A percentile compares a stretch with the other conserved stretches of the same genome.
These are phyloP conservation scores for Acrocalymma vagum DNA, from an alignment of 2,329 filamentous ascomycete genomes.

Conservation along the genomic window DNA sequence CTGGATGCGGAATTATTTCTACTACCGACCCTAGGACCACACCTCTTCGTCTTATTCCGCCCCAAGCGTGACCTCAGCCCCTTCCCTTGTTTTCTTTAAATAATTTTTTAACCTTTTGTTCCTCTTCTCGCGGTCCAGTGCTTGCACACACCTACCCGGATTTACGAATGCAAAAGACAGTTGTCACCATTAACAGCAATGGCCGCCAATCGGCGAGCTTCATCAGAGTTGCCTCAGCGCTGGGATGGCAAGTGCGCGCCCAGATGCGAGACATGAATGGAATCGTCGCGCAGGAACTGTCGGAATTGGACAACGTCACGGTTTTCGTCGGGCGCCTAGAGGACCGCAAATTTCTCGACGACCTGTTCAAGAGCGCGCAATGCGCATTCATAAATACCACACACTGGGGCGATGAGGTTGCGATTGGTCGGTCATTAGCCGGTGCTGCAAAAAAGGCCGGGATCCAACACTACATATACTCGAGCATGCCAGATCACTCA, in stretches of 20 bases:
- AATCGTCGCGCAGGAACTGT: conserved; percentile 87
- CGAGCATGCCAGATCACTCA: conserved; percentile 94
- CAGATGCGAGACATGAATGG: conserved; percentile 89
- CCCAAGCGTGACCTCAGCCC: too few species aligned
- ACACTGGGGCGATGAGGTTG: conserved; percentile 93
- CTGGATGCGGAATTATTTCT: conserved; percentile 28
- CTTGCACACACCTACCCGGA: conserved; percentile 10
- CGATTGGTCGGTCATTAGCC: conserved; percentile 86
- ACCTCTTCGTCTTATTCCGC: conserved; percentile 5
- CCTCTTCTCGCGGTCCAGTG: conserved; percentile 7
- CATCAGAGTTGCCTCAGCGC: conserved; percentile 90
- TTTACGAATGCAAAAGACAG: conserved; percentile 65
- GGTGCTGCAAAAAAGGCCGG: conserved; percentile 86
- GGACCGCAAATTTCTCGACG: conserved; percentile 78
- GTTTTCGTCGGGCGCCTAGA: conserved; percentile 71
- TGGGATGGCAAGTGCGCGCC: conserved; percentile 91
- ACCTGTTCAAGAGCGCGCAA: conserved; percentile 84
- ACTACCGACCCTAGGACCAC: conserved; percentile 1
- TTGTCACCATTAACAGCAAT: conserved; percentile 93
- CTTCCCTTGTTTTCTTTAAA: too few species aligned
- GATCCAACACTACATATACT: conserved; percentile 93
- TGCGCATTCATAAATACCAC: conserved; percentile 98
- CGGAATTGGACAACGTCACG: conserved; percentile 81
- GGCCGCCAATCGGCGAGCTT: conserved; percentile 95
- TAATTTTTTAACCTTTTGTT: conserved; percentile 8